Percentiles rank a stretch among this genome's conserved stretches.
Evolutionary conservation across 2,329 filamentous ascomycete species (phyloP).

Genomic region (Talaromyces sp.): DNA sequence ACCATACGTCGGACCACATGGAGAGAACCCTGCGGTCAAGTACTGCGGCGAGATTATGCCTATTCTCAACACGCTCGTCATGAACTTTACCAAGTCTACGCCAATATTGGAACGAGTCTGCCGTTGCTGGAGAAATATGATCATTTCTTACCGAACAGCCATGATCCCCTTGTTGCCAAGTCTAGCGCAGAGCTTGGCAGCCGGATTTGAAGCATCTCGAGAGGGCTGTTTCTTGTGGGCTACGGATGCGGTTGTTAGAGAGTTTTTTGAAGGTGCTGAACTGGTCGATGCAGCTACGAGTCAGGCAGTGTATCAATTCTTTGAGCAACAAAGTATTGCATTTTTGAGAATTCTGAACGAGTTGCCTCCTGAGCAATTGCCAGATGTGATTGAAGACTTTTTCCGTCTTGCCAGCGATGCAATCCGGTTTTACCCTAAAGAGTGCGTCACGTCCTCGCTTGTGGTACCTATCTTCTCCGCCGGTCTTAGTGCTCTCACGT

Average conservation of each 20-base stretch:
- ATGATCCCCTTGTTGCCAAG: constrained; percentile 81
- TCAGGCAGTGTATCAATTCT: constrained; percentile 88
- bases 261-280: constrained; percentile 89
- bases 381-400: constrained; percentile 91
- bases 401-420: constrained; percentile 91
- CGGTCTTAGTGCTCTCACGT: constrained; percentile 76
- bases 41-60: constrained; percentile 96
- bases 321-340: constrained; percentile 85
- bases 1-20: constrained; percentile 68
- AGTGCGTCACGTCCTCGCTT: constrained; percentile 74
- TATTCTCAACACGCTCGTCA: constrained; percentile 78
- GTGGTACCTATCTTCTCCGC: constrained; percentile 83
- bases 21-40: constrained; percentile 86
- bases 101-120: constrained; percentile 93
- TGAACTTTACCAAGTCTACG: constrained; percentile 79
- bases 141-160: constrained; percentile 88
- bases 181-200: constrained; percentile 83
- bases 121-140: constrained; percentile 94
- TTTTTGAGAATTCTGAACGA: constrained; percentile 89
- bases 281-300: constrained; percentile 78
- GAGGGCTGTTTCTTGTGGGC: constrained; percentile 99
- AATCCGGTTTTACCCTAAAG: constrained; percentile 85
- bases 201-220: constrained; percentile 77
- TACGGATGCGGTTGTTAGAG: constrained; percentile 87
- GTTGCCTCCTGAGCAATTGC: constrained; percentile 72